Evolutionary conservation across 1,139 yeast species (phyloP), one percentile per base, ranked within the genome.

Genomic region (Suhomyces anneliseae): DNA sequence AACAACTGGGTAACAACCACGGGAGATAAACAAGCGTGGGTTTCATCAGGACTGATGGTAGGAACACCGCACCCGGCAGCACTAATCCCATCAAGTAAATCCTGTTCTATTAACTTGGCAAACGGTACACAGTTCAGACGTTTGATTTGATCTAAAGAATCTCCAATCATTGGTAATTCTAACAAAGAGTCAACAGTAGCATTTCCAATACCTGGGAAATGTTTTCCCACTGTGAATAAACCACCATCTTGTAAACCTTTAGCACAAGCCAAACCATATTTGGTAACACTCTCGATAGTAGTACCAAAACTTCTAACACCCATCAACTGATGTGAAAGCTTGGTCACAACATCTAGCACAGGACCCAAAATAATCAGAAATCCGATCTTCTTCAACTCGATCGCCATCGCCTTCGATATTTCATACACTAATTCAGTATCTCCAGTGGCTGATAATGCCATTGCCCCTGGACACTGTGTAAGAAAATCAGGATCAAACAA

Each of bases 11-110:
- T 74, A n/a, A 83, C 68, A 4, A 83, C 68, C n/a, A 76, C 65
- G 5, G 86, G 86, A 24, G 82, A 76, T 46, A 83, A 65, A 54
- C 87, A 83, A 1, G 87, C 87, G 58, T 82, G 86, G 40, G 80
- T 74, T 54, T 82, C 88, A 52, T 79, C 82, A 14, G 82, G 82
- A 29, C 82, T 72, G 14, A 83, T 75, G 42, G 81, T 78, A 1
- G 88, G 88, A n/a, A 82, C 78, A 4, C 85, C 86, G 53, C 86
- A 82, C 5, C 87, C 87, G n/a, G 87, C 84, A 4, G 81, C 85
- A 65, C 78, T 72, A 27, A 82, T 65, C 0, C 87, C 82, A 59
- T 83, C 87, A 37, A 83, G 62, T 7, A 72, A 50, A n/a, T 70
- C 72, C 38, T 69, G 75, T 40, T 76, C 72, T 38, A 81, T 76